Evolutionary conservation across 345 rosid genomes (phyloP), one percentile per base, ranked within the genome.

Genomic region (Hirschfeldia incana): DNA sequence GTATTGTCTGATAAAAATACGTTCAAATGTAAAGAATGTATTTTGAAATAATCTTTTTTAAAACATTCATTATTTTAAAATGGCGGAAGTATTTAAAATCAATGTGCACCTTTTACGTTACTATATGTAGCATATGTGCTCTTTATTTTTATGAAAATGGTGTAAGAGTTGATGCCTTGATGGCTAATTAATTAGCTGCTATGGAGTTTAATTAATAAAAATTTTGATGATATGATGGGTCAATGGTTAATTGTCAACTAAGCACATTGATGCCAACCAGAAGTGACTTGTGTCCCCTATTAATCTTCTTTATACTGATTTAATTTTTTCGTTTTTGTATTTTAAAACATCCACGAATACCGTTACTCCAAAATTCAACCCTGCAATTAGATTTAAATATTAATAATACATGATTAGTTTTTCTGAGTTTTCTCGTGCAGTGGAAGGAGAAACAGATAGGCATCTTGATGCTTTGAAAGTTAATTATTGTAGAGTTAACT

Each of bases 181-280:
- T 68, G 67, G 16, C 9, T 39, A 29, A 17, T 39, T 67, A 42
- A 17, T 58, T 67, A 42, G 61, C 67, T 61, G 62, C 63, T 21
- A 44, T 61, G 12, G 28, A 60, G 63, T 69, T 76, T 49, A 69
- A 69, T 12, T 17, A 32, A 75, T 10, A 37, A 49, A 37, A 49
- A 72, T 15, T 15, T 29, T 12, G 11, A 75, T 67, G 46, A 67
- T 42, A 11, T 67, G 79, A 30, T 30, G 36, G 68, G 79, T 76
- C 79, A 76, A 76, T 60, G 79, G 78, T 60, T 33, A 62, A 49
- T 70, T 51, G 80, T 70, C 80, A 69, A 77, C 80, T 69, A 60
- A 60, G 69, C 74, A 76, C 69, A 76, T 69, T 76, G 55, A 76
- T 76, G 80, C 80, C 80, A 76, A 61, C 80, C 69, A 33, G 27